A percentile compares a stretch with the other conserved stretches of the same genome.
These are phyloP conservation scores for Neofusicoccum parvum DNA, from an alignment of 2,329 filamentous ascomycete species.

Conservation along the genomic window DNA sequence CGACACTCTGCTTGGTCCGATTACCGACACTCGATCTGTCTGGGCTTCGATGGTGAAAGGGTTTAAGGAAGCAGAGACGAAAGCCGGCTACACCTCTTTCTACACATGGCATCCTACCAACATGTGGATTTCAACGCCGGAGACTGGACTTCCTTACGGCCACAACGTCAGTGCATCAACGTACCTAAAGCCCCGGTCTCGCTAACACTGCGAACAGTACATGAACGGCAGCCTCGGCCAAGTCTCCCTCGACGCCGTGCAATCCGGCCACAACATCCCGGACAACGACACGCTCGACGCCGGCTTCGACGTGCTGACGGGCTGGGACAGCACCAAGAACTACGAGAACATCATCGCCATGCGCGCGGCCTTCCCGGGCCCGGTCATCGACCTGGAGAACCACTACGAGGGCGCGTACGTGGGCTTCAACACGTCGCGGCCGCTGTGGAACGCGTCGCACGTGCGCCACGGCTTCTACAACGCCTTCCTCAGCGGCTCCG, in stretches of 20 bases:
- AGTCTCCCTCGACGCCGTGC: slow-evolving; percentile 7
- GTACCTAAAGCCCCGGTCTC: too few species aligned
- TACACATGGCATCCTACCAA: slow-evolving; percentile 1
- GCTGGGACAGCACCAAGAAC: slow-evolving; percentile 1
- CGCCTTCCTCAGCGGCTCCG: not conserved
- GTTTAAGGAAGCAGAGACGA: not conserved
- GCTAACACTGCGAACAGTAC: not conserved
- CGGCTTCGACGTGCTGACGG: slow-evolving; percentile 35
- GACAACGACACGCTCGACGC: slow-evolving; percentile 60
- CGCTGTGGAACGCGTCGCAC: not conserved
- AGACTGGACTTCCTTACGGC: not conserved
- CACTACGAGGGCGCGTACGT: slow-evolving; percentile 10
- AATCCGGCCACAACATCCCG: slow-evolving; percentile 49
- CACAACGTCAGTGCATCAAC: not conserved
- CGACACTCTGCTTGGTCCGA: not conserved
- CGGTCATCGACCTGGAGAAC: slow-evolving; percentile 7
- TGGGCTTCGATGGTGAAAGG: not conserved
- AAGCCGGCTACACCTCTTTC: not conserved
- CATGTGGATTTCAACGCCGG: not conserved
- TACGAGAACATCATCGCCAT: slow-evolving; percentile 7
- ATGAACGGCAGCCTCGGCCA: slow-evolving; percentile 4
- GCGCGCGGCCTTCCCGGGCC: not conserved
- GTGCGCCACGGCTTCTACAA: slow-evolving; percentile 15
- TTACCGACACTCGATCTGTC: not conserved
- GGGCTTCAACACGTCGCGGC: slow-evolving; percentile 4